Percentiles rank a stretch among this genome's conserved stretches.
These are phyloP conservation scores for Penicillium sp. DNA, from an alignment of 2,329 filamentous ascomycete genomes.

Conservation along the genomic window DNA sequence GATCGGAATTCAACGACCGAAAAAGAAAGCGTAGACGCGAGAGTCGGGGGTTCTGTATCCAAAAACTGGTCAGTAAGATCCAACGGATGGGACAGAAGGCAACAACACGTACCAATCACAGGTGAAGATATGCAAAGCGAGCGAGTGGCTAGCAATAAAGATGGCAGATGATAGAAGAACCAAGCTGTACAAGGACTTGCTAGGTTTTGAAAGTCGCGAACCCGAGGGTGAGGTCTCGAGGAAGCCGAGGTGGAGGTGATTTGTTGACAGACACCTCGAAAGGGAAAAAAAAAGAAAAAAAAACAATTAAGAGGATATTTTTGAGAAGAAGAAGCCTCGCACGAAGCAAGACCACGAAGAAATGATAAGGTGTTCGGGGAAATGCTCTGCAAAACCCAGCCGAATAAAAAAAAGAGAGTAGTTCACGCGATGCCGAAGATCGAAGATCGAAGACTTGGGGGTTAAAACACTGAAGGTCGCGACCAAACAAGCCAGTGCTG, in stretches of 20 bases:
- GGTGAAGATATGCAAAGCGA: slow-evolving; percentile 22
- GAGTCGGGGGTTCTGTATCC: slow-evolving; percentile 15
- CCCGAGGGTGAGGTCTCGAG: neutral
- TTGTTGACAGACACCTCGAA: slow-evolving; percentile 3
- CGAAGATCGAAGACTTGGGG: slow-evolving; percentile 19
- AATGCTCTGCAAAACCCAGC: slow-evolving; percentile 42
- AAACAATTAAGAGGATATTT: slow-evolving; percentile 22
- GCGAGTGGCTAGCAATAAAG: slow-evolving; percentile 24
- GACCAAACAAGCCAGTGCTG: slow-evolving; percentile 5
- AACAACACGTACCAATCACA: slow-evolving; percentile 20
- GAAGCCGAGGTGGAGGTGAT: slow-evolving; percentile 9
- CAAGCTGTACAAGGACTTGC: slow-evolving; percentile 22
- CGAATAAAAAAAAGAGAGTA: slow-evolving; percentile 21
- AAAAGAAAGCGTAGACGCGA: slow-evolving; percentile 3
- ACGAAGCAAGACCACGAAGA: slow-evolving; percentile 8
- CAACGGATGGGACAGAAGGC: slow-evolving; percentile 5
- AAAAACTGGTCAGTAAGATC: neutral
- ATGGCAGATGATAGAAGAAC: slow-evolving; percentile 15
- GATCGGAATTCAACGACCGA: slow-evolving; percentile 7
- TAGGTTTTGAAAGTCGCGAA: slow-evolving; percentile 10
- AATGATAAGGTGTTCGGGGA: slow-evolving; percentile 22
- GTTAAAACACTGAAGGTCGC: slow-evolving; percentile 19
- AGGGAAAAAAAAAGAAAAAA: neutral
- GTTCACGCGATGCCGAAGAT: slow-evolving; percentile 23
- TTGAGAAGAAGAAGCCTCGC: slow-evolving; percentile 8